Evolutionary conservation across 1,139 yeast genomes (phyloP).

Genomic region (Yamadazyma spencermartinsiae): DNA sequence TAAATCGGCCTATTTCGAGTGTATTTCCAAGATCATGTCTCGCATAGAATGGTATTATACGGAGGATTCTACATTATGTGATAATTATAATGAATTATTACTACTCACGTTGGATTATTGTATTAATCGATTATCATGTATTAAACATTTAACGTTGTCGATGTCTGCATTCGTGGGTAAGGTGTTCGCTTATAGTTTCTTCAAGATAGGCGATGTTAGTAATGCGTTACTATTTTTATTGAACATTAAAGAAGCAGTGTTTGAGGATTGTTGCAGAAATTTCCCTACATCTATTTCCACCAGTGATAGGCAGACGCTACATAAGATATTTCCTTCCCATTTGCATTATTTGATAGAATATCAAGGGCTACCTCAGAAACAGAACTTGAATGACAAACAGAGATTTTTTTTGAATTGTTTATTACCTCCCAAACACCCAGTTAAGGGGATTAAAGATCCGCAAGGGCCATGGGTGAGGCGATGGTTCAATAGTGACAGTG

Average conservation of each 20-base stretch:
- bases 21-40: conserved; percentile 64
- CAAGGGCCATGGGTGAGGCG: conserved; percentile 68
- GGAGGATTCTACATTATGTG: conserved; percentile 19
- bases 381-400: conserved; percentile 22
- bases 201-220: conserved; percentile 61
- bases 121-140: conserved; percentile 47
- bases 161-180: conserved; percentile 80
- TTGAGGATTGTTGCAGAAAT: conserved; percentile 19
- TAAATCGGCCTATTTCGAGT: conserved; percentile 71
- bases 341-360: conserved; percentile 40
- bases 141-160: conserved; percentile 58
- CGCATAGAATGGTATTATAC: conserved; percentile 60
- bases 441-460: conserved; percentile 57
- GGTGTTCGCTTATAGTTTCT: conserved; percentile 67
- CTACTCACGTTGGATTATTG: conserved; percentile 58
- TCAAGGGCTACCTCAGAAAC: conserved; percentile 25
- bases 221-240: conserved; percentile 61
- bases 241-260: conserved; percentile 49
- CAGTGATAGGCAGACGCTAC: conserved; percentile 3
- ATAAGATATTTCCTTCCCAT: conserved; percentile 36
- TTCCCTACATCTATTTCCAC: not conserved
- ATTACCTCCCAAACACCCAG: conserved; percentile 56
- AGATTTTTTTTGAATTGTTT: conserved; percentile 34
- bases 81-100: conserved; percentile 37
- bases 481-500: conserved; percentile 58